phyloP scores from a whole-genome alignment of 306 rosid genomes.

The Argentina anserina region DNA sequence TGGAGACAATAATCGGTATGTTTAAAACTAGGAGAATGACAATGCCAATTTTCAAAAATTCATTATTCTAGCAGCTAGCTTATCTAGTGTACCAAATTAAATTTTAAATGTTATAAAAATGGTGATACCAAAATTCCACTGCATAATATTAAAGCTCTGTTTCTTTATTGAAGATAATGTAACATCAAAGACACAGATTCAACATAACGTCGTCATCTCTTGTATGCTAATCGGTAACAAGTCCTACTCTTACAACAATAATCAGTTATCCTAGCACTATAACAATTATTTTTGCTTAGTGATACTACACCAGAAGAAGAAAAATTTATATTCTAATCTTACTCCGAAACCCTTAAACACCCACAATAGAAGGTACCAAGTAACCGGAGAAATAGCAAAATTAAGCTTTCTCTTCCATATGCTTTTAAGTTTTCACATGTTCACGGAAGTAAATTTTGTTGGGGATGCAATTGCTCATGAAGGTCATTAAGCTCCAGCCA shows the following conservation, averaged over 20 bases:
- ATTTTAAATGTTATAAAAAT: background rate
- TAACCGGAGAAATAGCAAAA: no score
- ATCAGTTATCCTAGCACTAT: background rate
- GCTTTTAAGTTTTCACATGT: no score
- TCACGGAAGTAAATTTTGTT: no score
- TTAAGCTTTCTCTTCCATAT: no score
- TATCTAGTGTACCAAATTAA: background rate
- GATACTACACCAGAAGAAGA: background rate
- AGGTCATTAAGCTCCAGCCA: no score
- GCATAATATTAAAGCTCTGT: background rate
- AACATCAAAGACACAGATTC: background rate
- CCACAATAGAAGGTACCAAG: background rate
- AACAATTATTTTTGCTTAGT: background rate
- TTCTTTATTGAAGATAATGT: background rate
- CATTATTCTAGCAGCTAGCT: no score
- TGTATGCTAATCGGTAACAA: background rate
- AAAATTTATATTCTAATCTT: no score
- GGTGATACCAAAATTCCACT: background rate
- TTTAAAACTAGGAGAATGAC: background rate
- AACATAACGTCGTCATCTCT: background rate
- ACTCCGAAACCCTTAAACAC: background rate
- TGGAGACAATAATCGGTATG: background rate
- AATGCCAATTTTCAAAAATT: background rate
- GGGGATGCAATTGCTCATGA: no score
- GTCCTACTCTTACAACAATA: background rate